Evolutionary conservation across 495 filamentous ascomycete genomes (phyloP).

Genomic region (Penicillium manginii): DNA sequence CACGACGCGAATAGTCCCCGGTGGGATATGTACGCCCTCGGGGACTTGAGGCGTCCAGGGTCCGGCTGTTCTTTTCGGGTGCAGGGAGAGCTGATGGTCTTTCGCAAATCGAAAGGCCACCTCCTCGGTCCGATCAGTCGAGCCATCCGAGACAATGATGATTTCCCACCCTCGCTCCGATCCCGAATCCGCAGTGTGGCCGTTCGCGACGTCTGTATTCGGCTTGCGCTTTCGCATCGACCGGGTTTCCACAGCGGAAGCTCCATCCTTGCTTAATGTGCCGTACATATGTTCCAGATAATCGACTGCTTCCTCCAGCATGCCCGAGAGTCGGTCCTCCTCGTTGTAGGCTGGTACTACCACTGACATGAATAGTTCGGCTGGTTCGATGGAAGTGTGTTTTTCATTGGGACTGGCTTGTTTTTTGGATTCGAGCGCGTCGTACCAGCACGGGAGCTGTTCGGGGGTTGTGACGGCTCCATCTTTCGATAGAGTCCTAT

Average conservation of each 20-base stretch:
- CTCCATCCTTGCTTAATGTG: constrained; percentile 31
- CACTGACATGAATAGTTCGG: constrained; percentile 76
- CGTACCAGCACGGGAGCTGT: constrained; percentile 82
- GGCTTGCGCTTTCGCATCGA: constrained; percentile 39
- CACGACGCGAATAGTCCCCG: constrained; percentile 80
- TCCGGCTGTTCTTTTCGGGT: constrained; percentile 46
- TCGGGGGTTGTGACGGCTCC: constrained; percentile 62
- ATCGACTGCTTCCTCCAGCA: constrained; percentile 88
- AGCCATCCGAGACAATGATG: constrained; percentile 93
- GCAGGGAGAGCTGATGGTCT: constrained; percentile 46
- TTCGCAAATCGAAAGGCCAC: constrained; percentile 78
- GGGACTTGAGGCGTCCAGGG: constrained; percentile 46
- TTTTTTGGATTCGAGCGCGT: constrained; percentile 60
- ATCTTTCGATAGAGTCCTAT: constrained; percentile 69
- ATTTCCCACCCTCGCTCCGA: constrained; percentile 80
- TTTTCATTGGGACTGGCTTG: constrained; percentile 26
- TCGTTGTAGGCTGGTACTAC: constrained; percentile 98
- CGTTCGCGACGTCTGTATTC: constrained; percentile 29
- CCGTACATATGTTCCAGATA: constrained; percentile 80
- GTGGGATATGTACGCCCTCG: constrained; percentile 48
- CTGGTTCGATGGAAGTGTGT: constrained; percentile 43
- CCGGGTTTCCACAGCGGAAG: constrained; percentile 20
- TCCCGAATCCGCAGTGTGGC: constrained; percentile 21
- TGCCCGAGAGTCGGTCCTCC: constrained; percentile 74
- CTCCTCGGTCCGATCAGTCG: constrained; percentile 78